Evolutionary conservation across 805 yeast genomes (phyloP).

Genomic region (Starmerella riodocensis): DNA sequence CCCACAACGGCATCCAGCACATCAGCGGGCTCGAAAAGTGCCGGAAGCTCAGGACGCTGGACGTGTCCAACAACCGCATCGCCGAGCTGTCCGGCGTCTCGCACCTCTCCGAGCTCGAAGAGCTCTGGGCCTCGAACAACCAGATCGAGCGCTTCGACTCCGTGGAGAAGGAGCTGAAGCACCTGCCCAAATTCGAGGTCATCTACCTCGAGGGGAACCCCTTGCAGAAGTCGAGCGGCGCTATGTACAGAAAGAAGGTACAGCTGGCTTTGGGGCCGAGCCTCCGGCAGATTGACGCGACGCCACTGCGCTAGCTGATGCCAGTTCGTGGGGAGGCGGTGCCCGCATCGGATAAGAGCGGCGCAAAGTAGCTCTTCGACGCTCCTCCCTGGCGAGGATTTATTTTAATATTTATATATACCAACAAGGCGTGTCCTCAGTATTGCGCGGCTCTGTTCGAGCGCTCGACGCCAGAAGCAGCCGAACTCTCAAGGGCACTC

Average conservation of each 20-base stretch:
- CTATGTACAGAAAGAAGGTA: slow-evolving; percentile 75
- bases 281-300: slow-evolving; percentile 79
- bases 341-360: too few relatives aligned
- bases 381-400: too few relatives aligned
- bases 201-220: slow-evolving; percentile 94
- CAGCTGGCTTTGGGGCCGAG: slow-evolving; percentile 58
- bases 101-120: slow-evolving; percentile 63
- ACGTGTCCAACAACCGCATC: slow-evolving; percentile 65
- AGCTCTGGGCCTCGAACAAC: slow-evolving; percentile 86
- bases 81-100: slow-evolving; percentile 46
- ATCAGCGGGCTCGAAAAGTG: slow-evolving; percentile 71
- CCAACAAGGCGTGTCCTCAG: too few relatives aligned
- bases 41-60: slow-evolving; percentile 54
- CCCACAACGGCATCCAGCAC: slow-evolving; percentile 65
- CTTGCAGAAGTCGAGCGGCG: slow-evolving; percentile 54
- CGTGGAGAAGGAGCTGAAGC: slow-evolving; percentile 50
- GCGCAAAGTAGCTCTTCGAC: too few relatives aligned
- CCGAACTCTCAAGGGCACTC: too few relatives aligned
- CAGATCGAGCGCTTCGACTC: slow-evolving; percentile 54
- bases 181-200: slow-evolving; percentile 56
- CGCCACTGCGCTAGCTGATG: slow-evolving; percentile 35
- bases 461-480: too few relatives aligned
- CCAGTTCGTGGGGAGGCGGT: too few relatives aligned
- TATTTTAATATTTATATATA: too few relatives aligned
- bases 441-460: too few relatives aligned